phyloP scores from a whole-genome alignment of 83 land plant genomes.

The Picea engelmannii region DNA sequence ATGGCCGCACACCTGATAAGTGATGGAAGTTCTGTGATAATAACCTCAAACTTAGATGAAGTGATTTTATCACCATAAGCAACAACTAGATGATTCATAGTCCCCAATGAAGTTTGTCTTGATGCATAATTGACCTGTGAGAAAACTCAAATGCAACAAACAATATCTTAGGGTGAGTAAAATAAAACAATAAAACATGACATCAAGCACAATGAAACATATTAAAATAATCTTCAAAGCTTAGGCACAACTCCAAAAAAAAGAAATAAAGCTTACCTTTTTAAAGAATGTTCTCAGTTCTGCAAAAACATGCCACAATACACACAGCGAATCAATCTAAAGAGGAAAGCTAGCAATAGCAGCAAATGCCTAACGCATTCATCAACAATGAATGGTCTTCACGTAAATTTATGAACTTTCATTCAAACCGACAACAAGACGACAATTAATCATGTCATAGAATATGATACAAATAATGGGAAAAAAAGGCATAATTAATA shows the following conservation, averaged over 20 bases:
- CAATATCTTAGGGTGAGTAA: not conserved
- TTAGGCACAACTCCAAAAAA: not conserved
- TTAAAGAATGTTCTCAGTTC: constrained; percentile 83
- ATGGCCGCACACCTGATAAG: constrained; percentile 67
- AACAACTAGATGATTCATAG: constrained; percentile 54
- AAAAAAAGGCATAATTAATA: not conserved
- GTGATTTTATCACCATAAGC: constrained; percentile 87
- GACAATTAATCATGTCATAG: no score
- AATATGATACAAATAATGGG: no score
- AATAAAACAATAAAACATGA: not conserved
- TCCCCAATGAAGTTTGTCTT: constrained; percentile 68
- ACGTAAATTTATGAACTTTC: not conserved
- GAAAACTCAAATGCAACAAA: not conserved
- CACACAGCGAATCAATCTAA: constrained; percentile 72
- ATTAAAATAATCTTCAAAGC: not conserved
- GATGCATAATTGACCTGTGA: constrained; percentile 79
- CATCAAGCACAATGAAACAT: not conserved
- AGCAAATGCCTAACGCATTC: constrained; percentile 76
- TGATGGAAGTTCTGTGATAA: constrained; percentile 75
- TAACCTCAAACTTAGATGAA: constrained; percentile 75
- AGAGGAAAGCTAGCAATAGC: constrained; percentile 88
- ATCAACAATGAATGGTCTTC: not conserved
- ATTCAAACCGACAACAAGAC: no score
- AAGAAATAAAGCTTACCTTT: constrained; percentile 47
- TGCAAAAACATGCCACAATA: constrained; percentile 76